Evolutionary conservation across 2,329 filamentous ascomycete genomes (phyloP).

Genomic region (Pseudogymnoascus sp.): DNA sequence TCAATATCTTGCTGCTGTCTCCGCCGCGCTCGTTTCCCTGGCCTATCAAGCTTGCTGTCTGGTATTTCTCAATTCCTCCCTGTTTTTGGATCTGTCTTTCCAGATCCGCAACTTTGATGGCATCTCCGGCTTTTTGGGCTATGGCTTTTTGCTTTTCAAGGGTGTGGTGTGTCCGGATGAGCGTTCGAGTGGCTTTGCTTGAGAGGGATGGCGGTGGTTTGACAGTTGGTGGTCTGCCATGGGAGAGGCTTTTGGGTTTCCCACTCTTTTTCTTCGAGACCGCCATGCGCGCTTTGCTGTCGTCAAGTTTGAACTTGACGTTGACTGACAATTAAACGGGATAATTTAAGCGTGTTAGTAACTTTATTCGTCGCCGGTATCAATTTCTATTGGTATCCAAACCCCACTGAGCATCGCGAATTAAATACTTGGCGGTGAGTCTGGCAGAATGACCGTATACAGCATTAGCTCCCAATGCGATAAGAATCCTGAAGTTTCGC

Average conservation of each 20-base stretch:
- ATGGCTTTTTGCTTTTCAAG: constrained; percentile 55
- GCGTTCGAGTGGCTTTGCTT: constrained; percentile 53
- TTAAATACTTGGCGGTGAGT: constrained; percentile 2
- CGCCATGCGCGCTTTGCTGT: constrained; percentile 35
- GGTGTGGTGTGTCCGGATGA: constrained; percentile 61
- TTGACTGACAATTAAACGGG: background rate
- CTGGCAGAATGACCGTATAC: background rate
- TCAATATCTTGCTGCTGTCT: constrained; percentile 57
- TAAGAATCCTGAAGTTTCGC: background rate
- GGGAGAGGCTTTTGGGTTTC: constrained; percentile 40
- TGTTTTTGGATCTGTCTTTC: constrained; percentile 48
- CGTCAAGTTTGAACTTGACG: background rate
- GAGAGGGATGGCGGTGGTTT: constrained; percentile 52
- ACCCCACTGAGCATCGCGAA: background rate
- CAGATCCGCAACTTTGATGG: constrained; percentile 38
- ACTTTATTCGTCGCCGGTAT: background rate
- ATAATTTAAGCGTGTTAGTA: background rate
- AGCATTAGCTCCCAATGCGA: background rate
- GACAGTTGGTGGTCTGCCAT: constrained; percentile 48
- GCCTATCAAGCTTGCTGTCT: constrained; percentile 61
- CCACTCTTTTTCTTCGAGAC: constrained; percentile 34
- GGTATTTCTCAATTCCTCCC: constrained; percentile 57
- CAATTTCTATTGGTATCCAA: background rate
- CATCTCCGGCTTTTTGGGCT: constrained; percentile 48
- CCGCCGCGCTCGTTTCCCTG: constrained; percentile 60